Evolutionary conservation across 2,329 filamentous ascomycete species (phyloP), one percentile per base, ranked within the genome.

Genomic region (Aureobasidium sp.): DNA sequence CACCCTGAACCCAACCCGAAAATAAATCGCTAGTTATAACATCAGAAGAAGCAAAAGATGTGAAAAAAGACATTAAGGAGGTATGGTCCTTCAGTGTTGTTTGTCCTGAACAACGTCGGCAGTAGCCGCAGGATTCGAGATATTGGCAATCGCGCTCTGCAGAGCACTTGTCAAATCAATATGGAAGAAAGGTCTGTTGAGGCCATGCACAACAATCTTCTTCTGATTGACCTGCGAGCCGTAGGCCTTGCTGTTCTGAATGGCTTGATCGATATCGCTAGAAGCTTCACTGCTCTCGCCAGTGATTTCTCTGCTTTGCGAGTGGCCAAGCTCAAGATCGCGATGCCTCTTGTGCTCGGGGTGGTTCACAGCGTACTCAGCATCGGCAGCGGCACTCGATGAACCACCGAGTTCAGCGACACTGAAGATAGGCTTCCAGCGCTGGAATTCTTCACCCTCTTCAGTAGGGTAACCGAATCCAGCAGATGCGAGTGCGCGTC

Each of bases 351-450:
- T 66, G 58, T 73, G 69, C 17, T 76, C 75, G 63, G 63, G 54
- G 69, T 84, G 81, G 70, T 88, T 87, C 59, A 82, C 81, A 29
- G 81, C 77, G 29, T 81, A 77, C 68, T 92, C 87, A 0, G 89
- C 89, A 8, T 79, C 79, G 0, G 84, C 84, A 1, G 88, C 87
- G 0, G 89, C 89, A 5, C 87, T 90, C 59, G 85, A 76, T 5
- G 79, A 77, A 22, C 91, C 88, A 64, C 90, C 85, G 66, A 95
- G 85, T 70, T 96, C 91, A 2, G 93, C 90, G 24, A 97, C 91
- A 70, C 85, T 91, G 79, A 96, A 97, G 66, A 97, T 91, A n/a
- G 91, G 90, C 72, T 90, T 92, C 93, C 92, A 97, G 63, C 89
- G 83, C 65, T 84, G 80, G 67, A 83, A 82, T 7, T 79, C 74